A percentile compares a stretch with the other conserved stretches of the same genome.
phyloP scores from a whole-genome alignment of 139 green algal genomes.

The Zygnema cylindricum region DNA sequence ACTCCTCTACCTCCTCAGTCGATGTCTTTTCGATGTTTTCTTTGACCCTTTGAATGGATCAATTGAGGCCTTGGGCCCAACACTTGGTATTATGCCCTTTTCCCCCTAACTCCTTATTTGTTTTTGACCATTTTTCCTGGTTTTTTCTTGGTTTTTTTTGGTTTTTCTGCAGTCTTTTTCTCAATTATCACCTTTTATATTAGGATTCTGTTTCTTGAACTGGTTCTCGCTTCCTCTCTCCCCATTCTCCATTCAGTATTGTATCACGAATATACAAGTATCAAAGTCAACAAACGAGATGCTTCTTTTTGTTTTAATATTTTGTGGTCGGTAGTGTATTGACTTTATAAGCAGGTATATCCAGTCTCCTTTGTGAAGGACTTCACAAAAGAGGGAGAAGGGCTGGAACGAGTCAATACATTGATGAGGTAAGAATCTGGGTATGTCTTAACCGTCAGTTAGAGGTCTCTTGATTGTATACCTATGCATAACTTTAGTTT shows the following conservation, averaged over 20 bases:
- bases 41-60: slow-evolving; percentile 51
- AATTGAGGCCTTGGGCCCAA: slow-evolving; percentile 22
- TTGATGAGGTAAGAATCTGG: slow-evolving; percentile 20
- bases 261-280: too few relatives aligned
- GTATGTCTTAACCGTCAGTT: too few relatives aligned
- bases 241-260: too few relatives aligned
- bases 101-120: too few relatives aligned
- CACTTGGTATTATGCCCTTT: background rate
- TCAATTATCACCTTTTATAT: slow-evolving; percentile 7
- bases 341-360: slow-evolving; percentile 31
- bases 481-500: too few relatives aligned
- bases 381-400: slow-evolving; percentile 5
- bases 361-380: slow-evolving; percentile 38
- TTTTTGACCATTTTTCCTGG: background rate
- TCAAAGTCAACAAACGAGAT: too few relatives aligned
- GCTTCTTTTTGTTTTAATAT: too few relatives aligned
- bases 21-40: too few relatives aligned
- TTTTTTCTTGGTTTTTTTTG: background rate
- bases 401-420: slow-evolving; percentile 21
- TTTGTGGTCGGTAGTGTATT: too few relatives aligned
- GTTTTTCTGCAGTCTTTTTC: background rate
- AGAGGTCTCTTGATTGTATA: too few relatives aligned
- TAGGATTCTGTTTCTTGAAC: background rate
- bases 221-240: too few relatives aligned
- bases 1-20: slow-evolving; percentile 44